phyloP scores from a whole-genome alignment of 495 filamentous ascomycete genomes.

The Aspergillus wentii region DNA sequence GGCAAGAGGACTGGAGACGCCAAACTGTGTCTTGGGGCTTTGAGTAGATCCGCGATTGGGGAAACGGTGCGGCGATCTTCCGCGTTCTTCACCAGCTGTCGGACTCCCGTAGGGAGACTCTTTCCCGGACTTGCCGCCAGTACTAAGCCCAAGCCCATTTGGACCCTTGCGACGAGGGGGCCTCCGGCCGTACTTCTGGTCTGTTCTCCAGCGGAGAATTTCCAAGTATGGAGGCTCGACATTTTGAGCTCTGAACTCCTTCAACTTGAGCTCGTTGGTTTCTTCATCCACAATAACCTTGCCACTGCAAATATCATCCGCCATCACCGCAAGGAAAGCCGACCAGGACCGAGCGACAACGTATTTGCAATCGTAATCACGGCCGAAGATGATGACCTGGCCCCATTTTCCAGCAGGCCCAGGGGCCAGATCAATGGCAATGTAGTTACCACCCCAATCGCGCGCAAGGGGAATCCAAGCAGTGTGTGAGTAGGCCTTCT shows the following conservation, averaged over 20 bases:
- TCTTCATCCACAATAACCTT: constrained; percentile 92
- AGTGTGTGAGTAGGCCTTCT: constrained; percentile 90
- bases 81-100: constrained; percentile 45
- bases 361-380: constrained; percentile 98
- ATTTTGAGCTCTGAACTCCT: constrained; percentile 79
- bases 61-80: constrained; percentile 51
- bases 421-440: constrained; percentile 90
- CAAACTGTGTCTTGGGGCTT: constrained; percentile 46
- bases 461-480: constrained; percentile 94
- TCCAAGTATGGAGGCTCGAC: constrained; percentile 95
- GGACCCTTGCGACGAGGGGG: constrained; percentile 41
- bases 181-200: constrained; percentile 84
- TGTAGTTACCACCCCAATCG: constrained; percentile 97
- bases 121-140: constrained; percentile 30
- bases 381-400: constrained; percentile 92
- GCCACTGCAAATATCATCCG: constrained; percentile 82
- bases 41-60: constrained; percentile 40
- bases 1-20: constrained; percentile 49
- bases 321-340: constrained; percentile 76
- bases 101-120: constrained; percentile 52
- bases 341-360: constrained; percentile 93
- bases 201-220: constrained; percentile 87
- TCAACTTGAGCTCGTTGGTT: constrained; percentile 81
- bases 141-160: constrained; percentile 36
- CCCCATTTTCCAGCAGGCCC: constrained; percentile 90